These are phyloP conservation scores for Neofusicoccum sp. DNA, from an alignment of 2,329 filamentous ascomycete species.

Conservation along the genomic window DNA sequence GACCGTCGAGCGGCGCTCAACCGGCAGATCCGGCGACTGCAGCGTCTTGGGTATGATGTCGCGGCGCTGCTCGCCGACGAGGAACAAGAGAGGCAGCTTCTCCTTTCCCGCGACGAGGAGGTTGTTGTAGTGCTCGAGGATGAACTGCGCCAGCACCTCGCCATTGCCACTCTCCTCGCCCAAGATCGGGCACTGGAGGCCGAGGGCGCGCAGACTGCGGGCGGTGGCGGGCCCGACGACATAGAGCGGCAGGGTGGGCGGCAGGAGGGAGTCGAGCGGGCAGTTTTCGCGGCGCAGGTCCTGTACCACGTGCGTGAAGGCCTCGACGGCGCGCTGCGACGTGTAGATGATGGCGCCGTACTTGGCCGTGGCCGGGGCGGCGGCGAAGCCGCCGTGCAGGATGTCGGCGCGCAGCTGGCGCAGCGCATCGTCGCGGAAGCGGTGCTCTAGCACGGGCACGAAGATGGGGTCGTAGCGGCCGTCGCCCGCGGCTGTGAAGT, in stretches of 20 bases:
- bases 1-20: slow-evolving; percentile 62
- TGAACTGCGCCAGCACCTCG: slow-evolving; percentile 74
- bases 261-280: slow-evolving; percentile 40
- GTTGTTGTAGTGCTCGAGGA: slow-evolving; percentile 73
- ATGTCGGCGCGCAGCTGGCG: slow-evolving; percentile 57
- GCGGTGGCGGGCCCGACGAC: slow-evolving; percentile 82
- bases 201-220: slow-evolving; percentile 65
- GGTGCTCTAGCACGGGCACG: slow-evolving; percentile 76
- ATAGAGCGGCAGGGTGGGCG: slow-evolving; percentile 65
- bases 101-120: slow-evolving; percentile 34
- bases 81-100: slow-evolving; percentile 74
- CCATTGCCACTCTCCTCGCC: slow-evolving; percentile 86
- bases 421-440: slow-evolving; percentile 64
- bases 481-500: slow-evolving; percentile 56
- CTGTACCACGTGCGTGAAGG: slow-evolving; percentile 66
- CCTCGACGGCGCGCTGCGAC: slow-evolving; percentile 81
- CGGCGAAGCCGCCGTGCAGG: slow-evolving; percentile 43
- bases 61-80: slow-evolving; percentile 85
- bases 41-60: slow-evolving; percentile 88
- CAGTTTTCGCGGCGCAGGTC: slow-evolving; percentile 49
- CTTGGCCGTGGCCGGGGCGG: slow-evolving; percentile 31
- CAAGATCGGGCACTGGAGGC: slow-evolving; percentile 61
- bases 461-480: slow-evolving; percentile 66
- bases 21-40: slow-evolving; percentile 58
- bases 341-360: slow-evolving; percentile 85